Conservation (phyloP, 2,329 filamentous ascomycete species). For the Coniochaeta ligniaria region DNA sequence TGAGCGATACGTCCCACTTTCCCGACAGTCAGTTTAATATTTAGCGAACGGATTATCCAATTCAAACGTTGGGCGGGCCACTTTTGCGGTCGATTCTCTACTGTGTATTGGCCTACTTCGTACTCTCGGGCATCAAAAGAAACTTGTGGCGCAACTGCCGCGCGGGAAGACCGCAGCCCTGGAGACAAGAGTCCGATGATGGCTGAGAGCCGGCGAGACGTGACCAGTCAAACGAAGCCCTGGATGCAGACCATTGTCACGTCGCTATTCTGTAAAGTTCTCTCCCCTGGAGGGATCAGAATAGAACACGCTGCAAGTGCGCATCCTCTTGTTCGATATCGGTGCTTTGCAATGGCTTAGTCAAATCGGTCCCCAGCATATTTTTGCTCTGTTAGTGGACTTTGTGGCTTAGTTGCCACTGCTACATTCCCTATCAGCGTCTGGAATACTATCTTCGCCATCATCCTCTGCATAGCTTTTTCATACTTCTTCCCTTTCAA, state of each 20-base stretch:
- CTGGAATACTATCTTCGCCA: neutral
- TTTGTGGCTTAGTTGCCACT: neutral
- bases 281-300: neutral
- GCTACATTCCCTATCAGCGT: neutral
- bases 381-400: neutral
- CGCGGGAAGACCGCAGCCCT: no score
- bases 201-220: neutral
- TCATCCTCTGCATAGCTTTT: neutral
- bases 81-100: no score
- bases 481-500: neutral
- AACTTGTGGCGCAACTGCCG: neutral
- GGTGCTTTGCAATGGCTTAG: neutral
- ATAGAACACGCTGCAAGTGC: neutral
- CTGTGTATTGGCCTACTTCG: no score
- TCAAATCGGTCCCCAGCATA: neutral
- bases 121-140: no score
- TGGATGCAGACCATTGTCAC: neutral
- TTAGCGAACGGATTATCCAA: no score
- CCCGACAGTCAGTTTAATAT: no score
- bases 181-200: neutral
- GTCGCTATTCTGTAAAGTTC: neutral
- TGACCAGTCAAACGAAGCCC: neutral
- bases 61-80: no score
- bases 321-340: neutral
- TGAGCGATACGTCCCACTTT: no score